Percentiles rank a stretch among this genome's conserved stretches.
Conservation (phyloP, 148 eudicot species). For the Camellia lanceoleosa region DNA sequence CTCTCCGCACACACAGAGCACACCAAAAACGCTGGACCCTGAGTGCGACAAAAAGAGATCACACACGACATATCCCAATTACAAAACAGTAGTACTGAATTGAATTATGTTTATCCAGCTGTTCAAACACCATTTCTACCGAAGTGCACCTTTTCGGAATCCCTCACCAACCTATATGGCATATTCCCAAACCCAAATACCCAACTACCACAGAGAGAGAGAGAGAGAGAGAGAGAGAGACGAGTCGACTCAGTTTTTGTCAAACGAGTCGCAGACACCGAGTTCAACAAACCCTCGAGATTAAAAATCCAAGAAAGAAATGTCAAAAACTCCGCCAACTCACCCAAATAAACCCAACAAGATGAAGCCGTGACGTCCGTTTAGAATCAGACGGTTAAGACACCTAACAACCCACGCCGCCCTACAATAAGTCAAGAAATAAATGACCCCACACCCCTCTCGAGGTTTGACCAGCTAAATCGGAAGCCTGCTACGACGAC, state of each 20-base stretch:
- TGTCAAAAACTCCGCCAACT: neutral
- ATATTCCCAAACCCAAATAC: neutral
- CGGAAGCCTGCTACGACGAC: neutral
- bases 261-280: constrained; percentile 8
- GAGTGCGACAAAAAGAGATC: no score
- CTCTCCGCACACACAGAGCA: no score
- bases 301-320: neutral
- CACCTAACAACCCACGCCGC: constrained; percentile 9
- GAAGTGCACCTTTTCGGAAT: neutral
- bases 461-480: neutral
- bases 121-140: neutral
- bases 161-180: neutral
- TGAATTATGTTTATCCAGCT: constrained; percentile 1
- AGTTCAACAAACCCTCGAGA: neutral
- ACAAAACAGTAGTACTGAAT: neutral
- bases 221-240: neutral
- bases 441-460: neutral
- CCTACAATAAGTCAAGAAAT: neutral
- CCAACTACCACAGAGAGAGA: neutral
- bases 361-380: constrained; percentile 19
- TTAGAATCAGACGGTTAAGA: constrained; percentile 6
- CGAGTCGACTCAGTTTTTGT: neutral
- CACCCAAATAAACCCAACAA: neutral
- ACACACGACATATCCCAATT: neutral
- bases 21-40: no score